Base-by-base conservation (phyloP, 306 rosid species). In the Elaeagnus macrophylla region DNA sequence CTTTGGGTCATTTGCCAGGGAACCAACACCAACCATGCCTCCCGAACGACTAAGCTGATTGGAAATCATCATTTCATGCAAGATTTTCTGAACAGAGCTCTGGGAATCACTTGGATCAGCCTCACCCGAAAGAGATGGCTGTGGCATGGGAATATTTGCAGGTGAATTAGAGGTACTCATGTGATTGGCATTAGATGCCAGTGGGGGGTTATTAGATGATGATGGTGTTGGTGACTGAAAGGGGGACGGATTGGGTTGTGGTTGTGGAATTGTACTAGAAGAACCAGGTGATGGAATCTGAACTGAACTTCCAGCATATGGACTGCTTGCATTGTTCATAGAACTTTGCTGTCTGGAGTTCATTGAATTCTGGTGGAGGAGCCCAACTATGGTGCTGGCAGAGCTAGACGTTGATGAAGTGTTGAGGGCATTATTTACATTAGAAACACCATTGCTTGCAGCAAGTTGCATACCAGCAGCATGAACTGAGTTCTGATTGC, bases 321-420 rank as follows among this genome's bases (percentile, higher is more conserved):
- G 94, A 70, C 88, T 91, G 81, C 65, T 75, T 61, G 89, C 80
- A 69, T 86, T 86, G 69, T 80, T 80, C 81, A 83, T 70, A 8
- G 91, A 71, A 71, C 39, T 87, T 65, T 73, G 94, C 54, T 79
- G 96, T 67, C 99, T 77, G 64, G 90, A 79, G 62, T 87, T 87
- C 86, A 93, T 83, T 5, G 99, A 93, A 71, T 93, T 88, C 61
- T 93, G 99, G 68, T 87, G 96, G 50, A 93, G 89, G 63, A 93
- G 89, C 49, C 99, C 99, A 61, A 75, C 99, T 57, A 93, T 93
- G 59, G 99, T 87, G 77, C 95, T 93, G 45, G 95, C 67, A 54
- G 87, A 69, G 63, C 94, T 72, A 17, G 96, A 67, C 59, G 96
- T 68, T 51, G 96, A 75, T 39, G 86, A 86, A 40, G 87, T 41